These are phyloP conservation scores for Rhizopogon vesiculosus DNA, from an alignment of 768 basidiomycete genomes.

Conservation along the genomic window DNA sequence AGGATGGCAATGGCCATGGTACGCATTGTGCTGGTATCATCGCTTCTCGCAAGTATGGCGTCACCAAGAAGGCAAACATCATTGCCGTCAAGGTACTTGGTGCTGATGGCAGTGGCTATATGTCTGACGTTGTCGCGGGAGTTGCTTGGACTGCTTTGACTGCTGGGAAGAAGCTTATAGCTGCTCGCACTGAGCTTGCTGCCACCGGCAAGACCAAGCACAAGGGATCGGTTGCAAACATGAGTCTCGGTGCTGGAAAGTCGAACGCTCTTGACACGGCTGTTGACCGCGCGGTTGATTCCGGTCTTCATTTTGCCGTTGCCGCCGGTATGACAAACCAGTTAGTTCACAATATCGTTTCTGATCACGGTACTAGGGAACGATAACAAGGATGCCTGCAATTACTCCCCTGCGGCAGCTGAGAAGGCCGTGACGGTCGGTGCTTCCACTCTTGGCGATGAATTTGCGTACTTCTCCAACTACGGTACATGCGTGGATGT, in stretches of 20 bases:
- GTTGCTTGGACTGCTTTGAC: constrained; percentile 70
- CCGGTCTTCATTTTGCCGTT: constrained; percentile 92
- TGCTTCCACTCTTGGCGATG: constrained; percentile 78
- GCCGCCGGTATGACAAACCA: constrained; percentile 67
- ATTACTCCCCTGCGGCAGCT: constrained; percentile 87
- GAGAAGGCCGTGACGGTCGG: constrained; percentile 92
- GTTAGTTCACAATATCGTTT: not conserved
- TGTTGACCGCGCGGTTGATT: constrained; percentile 79
- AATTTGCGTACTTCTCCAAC: constrained; percentile 92
- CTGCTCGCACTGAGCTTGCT: constrained; percentile 59
- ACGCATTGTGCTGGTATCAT: constrained; percentile 95
- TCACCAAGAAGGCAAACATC: constrained; percentile 89
- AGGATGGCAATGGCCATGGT: constrained; percentile 95
- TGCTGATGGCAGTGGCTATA: constrained; percentile 89
- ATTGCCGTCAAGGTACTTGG: constrained; percentile 94
- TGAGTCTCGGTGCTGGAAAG: constrained; percentile 97
- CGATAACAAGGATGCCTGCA: constrained; percentile 86
- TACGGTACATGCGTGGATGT: constrained; percentile 86
- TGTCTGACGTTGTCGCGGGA: constrained; percentile 91
- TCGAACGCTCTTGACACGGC: constrained; percentile 77
- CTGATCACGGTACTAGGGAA: constrained; percentile 41
- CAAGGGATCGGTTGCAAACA: constrained; percentile 95
- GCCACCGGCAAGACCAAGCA: constrained; percentile 78
- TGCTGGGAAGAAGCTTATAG: constrained; percentile 52
- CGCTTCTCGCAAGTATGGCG: constrained; percentile 89